phyloP scores from a whole-genome alignment of 148 eudicot genomes.

The Chenopodium suecicum region DNA sequence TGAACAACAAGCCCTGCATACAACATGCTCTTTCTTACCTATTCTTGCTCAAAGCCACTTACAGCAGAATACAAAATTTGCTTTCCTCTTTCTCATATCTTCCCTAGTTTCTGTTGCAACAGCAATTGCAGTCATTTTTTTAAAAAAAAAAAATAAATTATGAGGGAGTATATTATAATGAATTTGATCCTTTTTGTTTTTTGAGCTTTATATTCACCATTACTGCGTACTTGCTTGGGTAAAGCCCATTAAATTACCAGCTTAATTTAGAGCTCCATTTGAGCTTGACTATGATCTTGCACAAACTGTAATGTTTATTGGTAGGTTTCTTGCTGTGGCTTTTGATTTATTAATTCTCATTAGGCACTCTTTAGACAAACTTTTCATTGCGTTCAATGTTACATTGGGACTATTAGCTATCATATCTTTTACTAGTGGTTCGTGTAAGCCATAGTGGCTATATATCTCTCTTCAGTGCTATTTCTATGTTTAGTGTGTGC shows the following conservation, averaged over 20 bases:
- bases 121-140: no score
- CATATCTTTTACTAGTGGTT: not conserved
- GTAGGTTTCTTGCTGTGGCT: not conserved
- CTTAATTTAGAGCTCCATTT: slow-evolving; percentile 1
- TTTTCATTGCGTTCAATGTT: not conserved
- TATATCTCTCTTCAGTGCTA: not conserved
- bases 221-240: not conserved
- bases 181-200: no score
- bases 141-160: no score
- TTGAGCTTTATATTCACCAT: not conserved
- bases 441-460: not conserved
- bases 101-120: no score
- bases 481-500: not conserved
- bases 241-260: not conserved
- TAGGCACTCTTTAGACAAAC: not conserved
- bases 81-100: no score
- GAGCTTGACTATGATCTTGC: not conserved
- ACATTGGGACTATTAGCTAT: not conserved
- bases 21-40: no score
- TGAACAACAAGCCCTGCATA: no score
- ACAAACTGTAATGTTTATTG: not conserved
- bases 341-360: not conserved
- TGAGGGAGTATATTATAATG: no score
- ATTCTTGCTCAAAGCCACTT: no score
- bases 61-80: no score